Base-by-base conservation (phyloP, 352 stramenopile species). In the Achlya hypogyna region DNA sequence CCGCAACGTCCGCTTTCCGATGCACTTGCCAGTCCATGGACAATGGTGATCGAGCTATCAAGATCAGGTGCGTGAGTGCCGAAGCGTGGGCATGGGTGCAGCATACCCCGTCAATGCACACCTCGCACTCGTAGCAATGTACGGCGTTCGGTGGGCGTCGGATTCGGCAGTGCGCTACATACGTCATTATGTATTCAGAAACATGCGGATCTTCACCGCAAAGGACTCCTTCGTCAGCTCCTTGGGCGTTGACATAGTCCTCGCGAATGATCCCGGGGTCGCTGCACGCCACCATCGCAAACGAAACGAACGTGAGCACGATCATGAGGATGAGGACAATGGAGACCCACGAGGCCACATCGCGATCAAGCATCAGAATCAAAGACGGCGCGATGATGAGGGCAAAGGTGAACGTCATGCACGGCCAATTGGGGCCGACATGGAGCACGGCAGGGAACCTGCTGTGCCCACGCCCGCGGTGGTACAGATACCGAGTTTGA, bases 11-110 rank as follows among this genome's bases (percentile, higher is more conserved):
- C 82, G 74, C 68, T 88, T 77, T 58, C 87, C 88, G 23, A 96
- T 84, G 73, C 88, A 96, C 71, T 96, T 96, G 67, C 88, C 87
- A 14, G 89, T 97, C 86, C 89, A 97, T 25, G 89, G 89, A 66
- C 89, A 97, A 68, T 97, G 89, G 72, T 97, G 89, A 68, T 97
- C 89, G 68, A 97, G 73, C 83, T 93, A 42, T 42, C 80, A 22
- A 27, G 16, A 45, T 51, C 18, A 9, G 53, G 22, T 32, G 53
- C 16, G 25, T 29, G 20, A 8, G 2, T 62, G 53, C 25, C 2
- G n/a, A 32, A 14, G 63, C 27, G 51, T 53, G 28, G 34, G 45
- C 27, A 52, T 28, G 45, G 9, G 20, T 51, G 71, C 28, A 18
- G 65, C 60, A 22, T 49, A 92, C 84, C 72, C 86, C 74, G 49